Evolutionary conservation across 1,284 basidiomycete genomes (phyloP), one percentile per base, ranked within the genome.

Genomic region (Tranzscheliella williamsii): DNA sequence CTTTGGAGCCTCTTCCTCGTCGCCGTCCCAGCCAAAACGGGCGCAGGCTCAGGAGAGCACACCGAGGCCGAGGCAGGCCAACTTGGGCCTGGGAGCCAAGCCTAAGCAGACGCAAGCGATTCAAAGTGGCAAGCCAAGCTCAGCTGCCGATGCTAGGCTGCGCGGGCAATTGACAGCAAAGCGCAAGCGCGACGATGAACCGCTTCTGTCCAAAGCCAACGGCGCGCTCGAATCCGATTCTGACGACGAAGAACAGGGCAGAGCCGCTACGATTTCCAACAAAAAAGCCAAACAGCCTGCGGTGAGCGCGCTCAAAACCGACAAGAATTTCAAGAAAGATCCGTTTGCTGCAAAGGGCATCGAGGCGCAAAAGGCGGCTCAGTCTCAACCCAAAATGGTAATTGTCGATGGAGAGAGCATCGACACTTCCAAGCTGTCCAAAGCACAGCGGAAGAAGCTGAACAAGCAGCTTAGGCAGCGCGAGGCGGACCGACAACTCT

Each of bases 401-500:
- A 21, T 38, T 2, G 36, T 56, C 1, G 45, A 52, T 16, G 56
- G 52, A 8, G 43, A 61, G 26, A 27, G 24, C 16, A 24, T 54
- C 18, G 58, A 62, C 24, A 35, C 66, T 4, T 42, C 51, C 12
- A 53, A 47, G 20, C 60, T 73, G 21, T 61, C 49, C 50, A 73
- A 73, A 43, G 40, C 67, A 18, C 72, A 73, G 37, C 47, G 64
- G 15, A 73, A 73, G 16, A 72, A 72, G 58, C 45, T 70, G 51
- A 69, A 66, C 38, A 66, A 69, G 37, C 56, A 56, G 38, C 57
- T 55, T 38, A 60, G 48, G 20, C 46, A 29, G 8, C 50, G 54
- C 30, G 26, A 50, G 27, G 16, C 11, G n/a, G 27, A 29, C 27
- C 9, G 27, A 29, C n/a, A 9, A 29, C 11, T 11, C 9, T 29